These are phyloP conservation scores for Stramenopiles sp. DNA, from an alignment of 352 stramenopile genomes.

Conservation along the genomic window DNA sequence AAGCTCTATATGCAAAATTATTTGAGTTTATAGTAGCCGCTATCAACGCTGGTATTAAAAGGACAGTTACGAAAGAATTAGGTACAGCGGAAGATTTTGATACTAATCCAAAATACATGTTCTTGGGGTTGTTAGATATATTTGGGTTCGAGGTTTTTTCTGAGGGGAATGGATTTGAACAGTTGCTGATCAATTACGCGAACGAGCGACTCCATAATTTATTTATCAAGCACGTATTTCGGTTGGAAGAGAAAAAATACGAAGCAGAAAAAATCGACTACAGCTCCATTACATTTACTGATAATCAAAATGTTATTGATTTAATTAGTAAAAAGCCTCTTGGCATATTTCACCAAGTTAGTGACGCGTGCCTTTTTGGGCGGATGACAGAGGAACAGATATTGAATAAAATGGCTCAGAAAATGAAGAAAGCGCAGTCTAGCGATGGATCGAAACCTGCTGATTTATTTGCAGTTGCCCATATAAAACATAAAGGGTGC, in stretches of 20 bases:
- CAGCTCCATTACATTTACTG: slow-evolving; percentile 61
- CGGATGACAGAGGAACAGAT: not conserved
- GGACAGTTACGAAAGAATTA: not conserved
- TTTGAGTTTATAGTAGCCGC: not conserved
- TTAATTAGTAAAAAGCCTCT: slow-evolving; percentile 60
- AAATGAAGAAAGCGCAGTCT: not conserved
- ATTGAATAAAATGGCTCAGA: slow-evolving; percentile 5
- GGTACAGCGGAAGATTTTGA: slow-evolving; percentile 9
- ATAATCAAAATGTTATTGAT: slow-evolving; percentile 72
- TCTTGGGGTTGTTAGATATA: slow-evolving; percentile 46
- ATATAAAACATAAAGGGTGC: slow-evolving; percentile 18
- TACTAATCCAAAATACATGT: slow-evolving; percentile 6
- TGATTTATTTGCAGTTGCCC: not conserved
- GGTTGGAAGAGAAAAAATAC: slow-evolving; percentile 90
- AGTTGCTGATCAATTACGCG: slow-evolving; percentile 65
- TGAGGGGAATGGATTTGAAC: slow-evolving; percentile 68
- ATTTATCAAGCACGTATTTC: slow-evolving; percentile 70
- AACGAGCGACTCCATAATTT: slow-evolving; percentile 61
- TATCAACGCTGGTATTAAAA: slow-evolving; percentile 9
- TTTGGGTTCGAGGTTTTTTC: slow-evolving; percentile 87
- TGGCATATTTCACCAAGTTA: slow-evolving; percentile 70
- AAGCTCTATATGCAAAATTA: slow-evolving; percentile 3
- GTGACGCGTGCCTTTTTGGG: slow-evolving; percentile 39
- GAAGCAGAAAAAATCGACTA: slow-evolving; percentile 84
- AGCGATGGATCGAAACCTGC: not conserved